Evolutionary conservation across 2,329 filamentous ascomycete species (phyloP), one percentile per base, ranked within the genome.

Genomic region (Alternaria sp.): DNA sequence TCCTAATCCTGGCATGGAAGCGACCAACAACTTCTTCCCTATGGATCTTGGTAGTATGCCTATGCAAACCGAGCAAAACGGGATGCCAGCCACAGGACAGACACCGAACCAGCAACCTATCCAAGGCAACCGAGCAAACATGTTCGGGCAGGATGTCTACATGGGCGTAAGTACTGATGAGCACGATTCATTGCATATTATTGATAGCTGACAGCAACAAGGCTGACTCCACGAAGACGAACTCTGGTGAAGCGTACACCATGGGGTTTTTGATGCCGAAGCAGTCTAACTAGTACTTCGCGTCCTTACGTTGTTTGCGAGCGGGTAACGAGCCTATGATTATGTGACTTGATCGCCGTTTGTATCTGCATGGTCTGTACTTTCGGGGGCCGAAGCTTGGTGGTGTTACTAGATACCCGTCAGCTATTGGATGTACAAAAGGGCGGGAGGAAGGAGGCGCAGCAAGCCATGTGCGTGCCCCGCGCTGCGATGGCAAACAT

Each of bases 1-100:
- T 56, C 83, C 87, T 5, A 88, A 86, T 55, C 83, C 87, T 6
- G 83, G 71, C 41, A 75, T 82, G 61, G 82, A 84, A 53, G 71
- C 79, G 3, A 73, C 72, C 11, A 78, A 77, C 60, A 77, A 77
- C 20, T 82, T 83, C 73, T 84, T 83, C 71, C 81, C 82, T 0
- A 82, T 82, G 80, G 82, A 82, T 68, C 21, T 78, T 20, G 69
- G 71, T 43, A 69, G 66, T 45, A 79, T 76, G 67, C 77, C 66
- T 14, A 74, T 75, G 72, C 78, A 78, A 63, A 73, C 72, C 0
- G 77, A 78, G 25, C 43, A 62, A 14, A 68, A 51, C 26, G 67
- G 46, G 6, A n/a, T 73, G 5, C 56, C 71, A 45, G 66, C 75
- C 61, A 65, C 43, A 65, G 75, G 43, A 23, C 66, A 23, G 50